phyloP scores from a whole-genome alignment of 1,284 basidiomycete species.

The Tremellales sp. region DNA sequence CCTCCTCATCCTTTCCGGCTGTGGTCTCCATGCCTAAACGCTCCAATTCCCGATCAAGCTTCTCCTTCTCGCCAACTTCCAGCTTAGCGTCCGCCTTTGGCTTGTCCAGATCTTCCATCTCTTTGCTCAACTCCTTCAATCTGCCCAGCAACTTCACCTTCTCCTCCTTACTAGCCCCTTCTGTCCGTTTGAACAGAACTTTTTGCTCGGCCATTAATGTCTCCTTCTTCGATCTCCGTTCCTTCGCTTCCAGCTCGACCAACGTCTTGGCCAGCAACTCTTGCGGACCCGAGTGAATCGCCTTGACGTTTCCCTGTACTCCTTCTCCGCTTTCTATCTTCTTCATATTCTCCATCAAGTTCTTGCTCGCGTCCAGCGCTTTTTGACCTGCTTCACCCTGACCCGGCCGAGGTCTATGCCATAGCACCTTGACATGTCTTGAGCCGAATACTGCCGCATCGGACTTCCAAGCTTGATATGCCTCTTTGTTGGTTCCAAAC shows the following conservation, averaged over 20 bases:
- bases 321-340: conserved; percentile 31
- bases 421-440: conserved; percentile 89
- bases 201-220: conserved; percentile 87
- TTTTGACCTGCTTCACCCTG: conserved; percentile 70
- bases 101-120: conserved; percentile 60
- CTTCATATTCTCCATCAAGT: conserved; percentile 61
- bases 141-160: conserved; percentile 76
- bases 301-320: conserved; percentile 26
- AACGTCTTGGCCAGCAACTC: conserved; percentile 32
- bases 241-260: conserved; percentile 48
- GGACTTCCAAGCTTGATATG: conserved; percentile 81
- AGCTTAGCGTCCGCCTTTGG: conserved; percentile 35
- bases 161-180: conserved; percentile 57
- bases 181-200: conserved; percentile 69
- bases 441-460: conserved; percentile 92
- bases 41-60: conserved; percentile 56
- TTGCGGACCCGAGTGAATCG: conserved; percentile 34
- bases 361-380: conserved; percentile 71
- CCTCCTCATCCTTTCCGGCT: conserved; percentile 51
- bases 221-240: conserved; percentile 72
- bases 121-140: conserved; percentile 71
- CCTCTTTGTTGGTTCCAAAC: conserved; percentile 79
- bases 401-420: conserved; percentile 85
- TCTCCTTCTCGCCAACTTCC: conserved; percentile 37
- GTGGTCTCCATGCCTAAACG: conserved; percentile 58